A percentile compares a stretch with the other conserved stretches of the same genome.
Conservation (phyloP, 495 filamentous ascomycete species). For the Cladorrhinum samala region DNA sequence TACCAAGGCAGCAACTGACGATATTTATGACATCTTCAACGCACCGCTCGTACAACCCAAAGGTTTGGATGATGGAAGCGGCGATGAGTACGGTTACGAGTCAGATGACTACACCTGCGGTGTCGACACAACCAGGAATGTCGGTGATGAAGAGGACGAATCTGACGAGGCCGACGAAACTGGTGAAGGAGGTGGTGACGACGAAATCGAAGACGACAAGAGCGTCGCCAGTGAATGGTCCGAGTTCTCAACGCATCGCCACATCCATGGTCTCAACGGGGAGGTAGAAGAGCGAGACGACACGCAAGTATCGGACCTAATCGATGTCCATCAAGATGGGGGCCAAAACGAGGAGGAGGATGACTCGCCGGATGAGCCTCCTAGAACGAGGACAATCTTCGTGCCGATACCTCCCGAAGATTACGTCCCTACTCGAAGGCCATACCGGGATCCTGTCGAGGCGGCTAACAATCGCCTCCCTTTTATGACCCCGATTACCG, state of each 20-base stretch:
- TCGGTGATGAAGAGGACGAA: conserved; percentile 38
- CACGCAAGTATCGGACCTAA: conserved; percentile 26
- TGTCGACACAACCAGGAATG: conserved; percentile 65
- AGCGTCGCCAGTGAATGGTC: conserved; percentile 73
- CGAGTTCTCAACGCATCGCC: conserved; percentile 69
- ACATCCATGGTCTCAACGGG: conserved; percentile 49
- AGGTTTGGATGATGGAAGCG: conserved; percentile 45
- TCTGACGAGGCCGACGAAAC: conserved; percentile 55
- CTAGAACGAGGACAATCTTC: conserved; percentile 42
- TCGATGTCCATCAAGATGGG: conserved; percentile 28
- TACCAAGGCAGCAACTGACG: conserved; percentile 89
- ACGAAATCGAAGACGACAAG: conserved; percentile 45
- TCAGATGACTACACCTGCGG: conserved; percentile 77
- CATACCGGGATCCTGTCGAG: conserved; percentile 69
- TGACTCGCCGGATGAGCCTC: conserved; percentile 34
- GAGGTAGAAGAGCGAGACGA: conserved; percentile 19
- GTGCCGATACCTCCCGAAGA: conserved; percentile 77
- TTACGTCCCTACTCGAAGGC: conserved; percentile 65
- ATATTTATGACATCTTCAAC: conserved; percentile 96
- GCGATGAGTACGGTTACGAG: conserved; percentile 60
- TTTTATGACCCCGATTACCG: conserved; percentile 98
- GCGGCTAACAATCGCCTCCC: conserved; percentile 81
- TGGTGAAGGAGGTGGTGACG: conserved; percentile 29
- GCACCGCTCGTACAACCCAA: conserved; percentile 61
- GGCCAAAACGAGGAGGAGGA: conserved; percentile 17